Percentiles rank a stretch among this genome's conserved stretches.
Conservation (phyloP, 768 basidiomycete genomes). For the Hysterangium stoloniferum region DNA sequence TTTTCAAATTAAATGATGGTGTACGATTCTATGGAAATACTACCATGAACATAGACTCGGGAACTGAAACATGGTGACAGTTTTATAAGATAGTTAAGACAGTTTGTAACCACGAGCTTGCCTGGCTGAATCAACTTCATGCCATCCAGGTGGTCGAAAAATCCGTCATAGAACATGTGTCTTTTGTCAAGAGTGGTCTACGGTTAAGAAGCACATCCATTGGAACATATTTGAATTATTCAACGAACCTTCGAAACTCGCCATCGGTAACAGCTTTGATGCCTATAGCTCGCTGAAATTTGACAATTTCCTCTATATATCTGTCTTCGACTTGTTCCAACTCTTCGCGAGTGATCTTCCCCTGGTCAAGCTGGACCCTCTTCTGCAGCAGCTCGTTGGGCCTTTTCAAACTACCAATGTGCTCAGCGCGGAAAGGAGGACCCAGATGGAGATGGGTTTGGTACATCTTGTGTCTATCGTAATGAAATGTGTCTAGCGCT, state of each 20-base stretch:
- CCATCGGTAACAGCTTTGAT: slow-evolving; percentile 56
- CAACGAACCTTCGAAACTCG: slow-evolving; percentile 38
- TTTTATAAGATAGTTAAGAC: neutral
- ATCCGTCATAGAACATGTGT: slow-evolving; percentile 53
- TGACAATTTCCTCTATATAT: slow-evolving; percentile 42
- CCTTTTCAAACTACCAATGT: slow-evolving; percentile 55
- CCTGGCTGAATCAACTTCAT: slow-evolving; percentile 47
- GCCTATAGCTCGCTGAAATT: slow-evolving; percentile 46
- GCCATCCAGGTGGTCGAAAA: slow-evolving; percentile 58
- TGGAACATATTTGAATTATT: too few relatives aligned
- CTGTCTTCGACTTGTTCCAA: slow-evolving; percentile 43
- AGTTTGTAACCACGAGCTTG: slow-evolving; percentile 17
- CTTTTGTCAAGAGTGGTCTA: slow-evolving; percentile 26
- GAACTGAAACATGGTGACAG: slow-evolving; percentile 13
- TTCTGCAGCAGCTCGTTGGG: slow-evolving; percentile 41
- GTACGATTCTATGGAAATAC: too few relatives aligned
- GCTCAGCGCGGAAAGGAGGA: slow-evolving; percentile 45
- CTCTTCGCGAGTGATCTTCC: slow-evolving; percentile 34
- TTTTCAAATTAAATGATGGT: too few relatives aligned
- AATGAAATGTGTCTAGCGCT: too few relatives aligned
- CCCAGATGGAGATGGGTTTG: slow-evolving; percentile 18
- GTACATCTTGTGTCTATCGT: too few relatives aligned
- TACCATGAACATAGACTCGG: slow-evolving; percentile 37
- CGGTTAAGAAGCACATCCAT: too few relatives aligned
- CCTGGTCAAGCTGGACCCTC: slow-evolving; percentile 36